Percentiles rank a stretch among this genome's conserved stretches.
phyloP scores from a whole-genome alignment of 2,329 filamentous ascomycete species.

The Lasiodiplodia sp. region DNA sequence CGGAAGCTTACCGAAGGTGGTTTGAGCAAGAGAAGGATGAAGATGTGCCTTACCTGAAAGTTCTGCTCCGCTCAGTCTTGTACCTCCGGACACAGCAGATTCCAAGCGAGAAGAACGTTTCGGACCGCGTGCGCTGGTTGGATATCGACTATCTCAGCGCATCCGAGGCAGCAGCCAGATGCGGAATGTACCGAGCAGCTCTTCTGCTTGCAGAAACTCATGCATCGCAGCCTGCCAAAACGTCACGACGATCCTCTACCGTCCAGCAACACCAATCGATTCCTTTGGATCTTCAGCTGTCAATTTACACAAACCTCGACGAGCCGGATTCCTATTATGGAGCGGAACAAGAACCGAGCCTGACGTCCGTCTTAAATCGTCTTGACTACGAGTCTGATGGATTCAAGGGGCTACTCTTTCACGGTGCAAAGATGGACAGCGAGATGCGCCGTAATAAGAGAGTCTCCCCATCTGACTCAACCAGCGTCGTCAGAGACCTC shows the following conservation, averaged over 20 bases:
- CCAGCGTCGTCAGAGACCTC: constrained; percentile 77
- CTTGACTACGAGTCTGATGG: constrained; percentile 91
- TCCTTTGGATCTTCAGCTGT: constrained; percentile 74
- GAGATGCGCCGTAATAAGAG: constrained; percentile 71
- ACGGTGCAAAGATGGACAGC: constrained; percentile 89
- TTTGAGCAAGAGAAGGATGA: constrained; percentile 59
- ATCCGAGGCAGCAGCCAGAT: constrained; percentile 74
- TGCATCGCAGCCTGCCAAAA: constrained; percentile 58
- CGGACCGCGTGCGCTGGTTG: constrained; percentile 83
- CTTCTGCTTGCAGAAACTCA: constrained; percentile 82
- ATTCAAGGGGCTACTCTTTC: constrained; percentile 85
- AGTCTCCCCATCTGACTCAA: constrained; percentile 65
- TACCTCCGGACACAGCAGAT: constrained; percentile 85
- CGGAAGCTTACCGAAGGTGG: constrained; percentile 69
- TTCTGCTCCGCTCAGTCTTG: constrained; percentile 79
- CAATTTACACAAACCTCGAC: constrained; percentile 90
- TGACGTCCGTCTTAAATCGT: constrained; percentile 79
- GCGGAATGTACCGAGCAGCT: constrained; percentile 86
- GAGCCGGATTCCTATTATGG: constrained; percentile 98
- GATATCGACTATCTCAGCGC: constrained; percentile 78
- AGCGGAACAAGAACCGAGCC: constrained; percentile 76
- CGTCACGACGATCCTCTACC: constrained; percentile 70
- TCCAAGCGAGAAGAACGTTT: constrained; percentile 78
- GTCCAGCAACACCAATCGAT: constrained; percentile 51
- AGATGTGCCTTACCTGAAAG: constrained; percentile 69